phyloP scores from a whole-genome alignment of 1,284 basidiomycete species.

The Rhodotorula sp. region DNA sequence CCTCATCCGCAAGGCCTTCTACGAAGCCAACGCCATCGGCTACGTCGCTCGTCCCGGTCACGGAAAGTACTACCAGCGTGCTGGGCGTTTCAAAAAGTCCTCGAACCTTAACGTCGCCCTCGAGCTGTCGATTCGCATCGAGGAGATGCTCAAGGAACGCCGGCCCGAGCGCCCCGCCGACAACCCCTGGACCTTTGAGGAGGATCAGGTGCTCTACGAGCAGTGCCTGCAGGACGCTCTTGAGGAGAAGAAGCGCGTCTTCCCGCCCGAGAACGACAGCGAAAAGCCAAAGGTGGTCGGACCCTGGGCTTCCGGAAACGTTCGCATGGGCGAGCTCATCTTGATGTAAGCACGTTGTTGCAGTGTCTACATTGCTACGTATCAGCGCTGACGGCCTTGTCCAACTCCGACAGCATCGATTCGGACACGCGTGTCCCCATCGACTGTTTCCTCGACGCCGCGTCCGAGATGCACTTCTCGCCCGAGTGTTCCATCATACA shows the following conservation, averaged over 20 bases:
- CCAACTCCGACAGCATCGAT: constrained; percentile 46
- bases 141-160: constrained; percentile 62
- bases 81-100: constrained; percentile 52
- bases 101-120: constrained; percentile 66
- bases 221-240: constrained; percentile 45
- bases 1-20: constrained; percentile 66
- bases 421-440: constrained; percentile 82
- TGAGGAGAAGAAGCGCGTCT: constrained; percentile 20
- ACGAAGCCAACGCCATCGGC: constrained; percentile 56
- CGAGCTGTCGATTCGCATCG: constrained; percentile 66
- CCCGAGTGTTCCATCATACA: constrained; percentile 80
- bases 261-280: constrained; percentile 9
- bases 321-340: constrained; percentile 44
- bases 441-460: constrained; percentile 81
- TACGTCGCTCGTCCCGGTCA: constrained; percentile 75
- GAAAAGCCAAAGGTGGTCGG: constrained; percentile 59
- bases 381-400: no score
- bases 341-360: constrained; percentile 14
- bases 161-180: constrained; percentile 47
- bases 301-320: constrained; percentile 49
- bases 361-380: background rate
- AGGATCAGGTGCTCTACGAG: constrained; percentile 47
- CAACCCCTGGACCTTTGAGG: constrained; percentile 44
- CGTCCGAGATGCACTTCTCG: constrained; percentile 69
- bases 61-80: constrained; percentile 55